These are phyloP conservation scores for Podospora conica DNA, from an alignment of 495 filamentous ascomycete species.

Conservation along the genomic window DNA sequence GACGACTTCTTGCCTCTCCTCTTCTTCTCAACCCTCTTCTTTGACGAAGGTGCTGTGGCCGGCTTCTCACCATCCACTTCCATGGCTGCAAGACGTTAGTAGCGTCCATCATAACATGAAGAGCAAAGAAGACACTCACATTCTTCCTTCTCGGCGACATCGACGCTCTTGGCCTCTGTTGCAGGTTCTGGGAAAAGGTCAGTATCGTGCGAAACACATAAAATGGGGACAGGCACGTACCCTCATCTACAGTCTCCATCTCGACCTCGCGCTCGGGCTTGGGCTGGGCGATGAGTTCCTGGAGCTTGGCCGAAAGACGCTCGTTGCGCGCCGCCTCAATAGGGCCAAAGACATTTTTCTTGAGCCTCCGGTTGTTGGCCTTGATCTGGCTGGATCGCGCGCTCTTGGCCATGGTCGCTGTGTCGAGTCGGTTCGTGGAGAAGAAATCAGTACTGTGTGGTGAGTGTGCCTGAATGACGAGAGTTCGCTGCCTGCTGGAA, in stretches of 20 bases:
- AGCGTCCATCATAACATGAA: background rate
- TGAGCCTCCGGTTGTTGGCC: conserved; percentile 68
- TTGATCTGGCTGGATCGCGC: conserved; percentile 67
- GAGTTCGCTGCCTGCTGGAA: background rate
- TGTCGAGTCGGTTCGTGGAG: background rate
- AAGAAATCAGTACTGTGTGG: background rate
- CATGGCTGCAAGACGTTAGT: conserved; percentile 35
- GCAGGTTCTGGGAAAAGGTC: conserved; percentile 8
- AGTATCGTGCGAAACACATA: background rate
- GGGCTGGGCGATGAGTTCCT: conserved; percentile 66
- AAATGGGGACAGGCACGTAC: conserved; percentile 6
- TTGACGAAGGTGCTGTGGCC: conserved; percentile 25
- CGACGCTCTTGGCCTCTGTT: conserved; percentile 17
- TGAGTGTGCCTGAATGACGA: background rate
- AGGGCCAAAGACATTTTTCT: conserved; percentile 72
- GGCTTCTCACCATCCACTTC: conserved; percentile 41
- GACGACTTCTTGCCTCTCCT: conserved; percentile 40
- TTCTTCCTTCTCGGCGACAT: conserved; percentile 22
- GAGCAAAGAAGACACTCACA: conserved; percentile 24
- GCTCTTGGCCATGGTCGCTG: conserved; percentile 71
- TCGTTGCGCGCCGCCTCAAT: conserved; percentile 67
- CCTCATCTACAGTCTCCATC: conserved; percentile 24
- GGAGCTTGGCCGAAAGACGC: conserved; percentile 71
- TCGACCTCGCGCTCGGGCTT: conserved; percentile 43
- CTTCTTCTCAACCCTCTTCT: conserved; percentile 40